A percentile compares a stretch with the other conserved stretches of the same genome.
These are phyloP conservation scores for Blastobotrys capitulatus DNA, from an alignment of 1,139 yeast species.

Conservation along the genomic window DNA sequence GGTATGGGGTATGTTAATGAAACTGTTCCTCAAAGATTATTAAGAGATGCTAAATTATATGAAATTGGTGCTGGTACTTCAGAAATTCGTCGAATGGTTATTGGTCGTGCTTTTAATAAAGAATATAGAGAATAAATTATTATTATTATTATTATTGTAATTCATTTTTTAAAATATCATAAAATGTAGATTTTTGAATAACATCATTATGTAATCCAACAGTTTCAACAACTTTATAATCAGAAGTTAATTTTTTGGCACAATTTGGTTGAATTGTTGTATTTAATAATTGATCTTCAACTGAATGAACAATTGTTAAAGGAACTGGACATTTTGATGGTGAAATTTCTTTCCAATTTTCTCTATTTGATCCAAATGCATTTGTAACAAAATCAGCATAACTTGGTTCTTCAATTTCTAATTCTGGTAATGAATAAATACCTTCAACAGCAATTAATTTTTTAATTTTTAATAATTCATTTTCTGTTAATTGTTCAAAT, in stretches of 20 bases:
- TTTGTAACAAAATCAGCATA: slow-evolving; percentile 41
- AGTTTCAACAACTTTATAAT: slow-evolving; percentile 1
- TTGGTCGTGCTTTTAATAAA: slow-evolving; percentile 32
- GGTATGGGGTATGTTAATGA: slow-evolving; percentile 35
- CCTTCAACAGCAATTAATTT: slow-evolving; percentile 45
- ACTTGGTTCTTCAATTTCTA: slow-evolving; percentile 42
- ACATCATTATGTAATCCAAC: slow-evolving; percentile 13
- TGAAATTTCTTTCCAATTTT: slow-evolving; percentile 30
- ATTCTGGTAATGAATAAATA: slow-evolving; percentile 41
- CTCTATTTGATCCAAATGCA: slow-evolving; percentile 39
- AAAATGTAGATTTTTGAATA: slow-evolving; percentile 1
- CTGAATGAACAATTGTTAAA: slow-evolving; percentile 33
- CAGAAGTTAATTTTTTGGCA: slow-evolving; percentile 23
- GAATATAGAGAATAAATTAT: slow-evolving; percentile 22
- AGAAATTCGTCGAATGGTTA: slow-evolving; percentile 32
- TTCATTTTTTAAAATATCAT: background rate
- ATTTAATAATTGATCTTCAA: slow-evolving; percentile 35
- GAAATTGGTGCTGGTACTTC: slow-evolving; percentile 36
- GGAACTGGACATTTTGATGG: slow-evolving; percentile 22
- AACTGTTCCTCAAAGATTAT: slow-evolving; percentile 29
- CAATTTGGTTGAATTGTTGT: slow-evolving; percentile 28
- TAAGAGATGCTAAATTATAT: slow-evolving; percentile 32
- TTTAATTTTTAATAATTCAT: background rate
- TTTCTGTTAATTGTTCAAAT: background rate
- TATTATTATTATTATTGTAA: background rate